phyloP scores from a whole-genome alignment of 306 rosid genomes.

The Potentilla sterilis region DNA sequence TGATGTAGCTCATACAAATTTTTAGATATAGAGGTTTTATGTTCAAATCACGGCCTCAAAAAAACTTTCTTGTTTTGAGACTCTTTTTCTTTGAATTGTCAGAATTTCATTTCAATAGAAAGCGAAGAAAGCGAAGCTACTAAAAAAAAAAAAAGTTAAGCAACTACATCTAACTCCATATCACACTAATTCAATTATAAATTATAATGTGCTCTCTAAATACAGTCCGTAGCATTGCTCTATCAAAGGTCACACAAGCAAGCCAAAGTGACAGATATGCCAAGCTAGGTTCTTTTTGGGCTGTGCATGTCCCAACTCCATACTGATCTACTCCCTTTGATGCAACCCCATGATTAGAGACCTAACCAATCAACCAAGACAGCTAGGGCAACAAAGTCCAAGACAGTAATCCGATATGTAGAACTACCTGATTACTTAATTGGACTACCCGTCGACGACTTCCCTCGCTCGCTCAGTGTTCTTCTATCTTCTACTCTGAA shows the following conservation, averaged over 20 bases:
- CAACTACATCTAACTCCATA: no score
- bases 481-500: not conserved
- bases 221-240: not conserved
- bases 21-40: no score
- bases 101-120: no score
- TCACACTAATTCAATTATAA: no score
- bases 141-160: no score
- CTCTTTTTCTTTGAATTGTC: no score
- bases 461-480: not conserved
- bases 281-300: not conserved
- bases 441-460: not conserved
- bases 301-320: conserved; percentile 2
- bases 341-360: conserved; percentile 32
- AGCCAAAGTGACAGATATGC: not conserved
- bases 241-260: not conserved
- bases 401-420: not conserved
- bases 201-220: no score
- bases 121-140: no score
- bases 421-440: not conserved
- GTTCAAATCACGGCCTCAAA: no score
- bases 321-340: not conserved
- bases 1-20: no score
- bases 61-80: no score
- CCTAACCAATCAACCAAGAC: conserved; percentile 23
- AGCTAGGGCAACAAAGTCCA: conserved; percentile 7